phyloP scores from a whole-genome alignment of 2,329 filamentous ascomycete genomes.

The Colletotrichum zoysiae region DNA sequence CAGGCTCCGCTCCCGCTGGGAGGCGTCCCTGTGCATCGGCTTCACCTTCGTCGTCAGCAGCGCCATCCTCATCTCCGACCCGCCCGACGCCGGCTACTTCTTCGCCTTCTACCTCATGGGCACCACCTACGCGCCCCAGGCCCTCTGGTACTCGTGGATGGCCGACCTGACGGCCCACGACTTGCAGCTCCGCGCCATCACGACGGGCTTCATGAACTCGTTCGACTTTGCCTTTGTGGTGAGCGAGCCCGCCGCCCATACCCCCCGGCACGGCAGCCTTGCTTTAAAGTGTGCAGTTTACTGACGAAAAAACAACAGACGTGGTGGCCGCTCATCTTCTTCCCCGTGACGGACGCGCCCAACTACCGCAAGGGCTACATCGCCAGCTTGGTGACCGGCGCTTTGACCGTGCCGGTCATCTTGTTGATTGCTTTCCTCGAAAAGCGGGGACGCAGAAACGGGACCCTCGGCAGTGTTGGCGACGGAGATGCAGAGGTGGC shows the following conservation, averaged over 20 bases:
- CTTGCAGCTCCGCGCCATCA: conserved; percentile 57
- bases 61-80: conserved; percentile 53
- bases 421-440: conserved; percentile 54
- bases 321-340: conserved; percentile 57
- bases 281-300: too few species aligned
- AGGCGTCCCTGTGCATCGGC: conserved; percentile 57
- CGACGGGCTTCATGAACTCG: conserved; percentile 59
- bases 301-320: conserved; percentile 41
- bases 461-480: conserved; percentile 1
- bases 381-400: conserved; percentile 54
- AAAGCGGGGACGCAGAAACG: conserved; percentile 42
- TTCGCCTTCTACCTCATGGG: conserved; percentile 59
- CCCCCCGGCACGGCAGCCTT: background rate
- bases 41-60: conserved; percentile 57
- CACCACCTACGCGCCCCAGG: conserved; percentile 59
- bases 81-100: conserved; percentile 54
- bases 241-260: background rate
- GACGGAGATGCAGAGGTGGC: background rate
- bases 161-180: conserved; percentile 56
- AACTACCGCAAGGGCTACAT: conserved; percentile 55
- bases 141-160: conserved; percentile 62
- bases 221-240: conserved; percentile 57
- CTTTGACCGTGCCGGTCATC: conserved; percentile 53
- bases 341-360: conserved; percentile 55
- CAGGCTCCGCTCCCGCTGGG: conserved; percentile 57